Percentiles rank a stretch among this genome's conserved stretches.
phyloP scores from a whole-genome alignment of 2,329 filamentous ascomycete genomes.

The Monilinia laxa region DNA sequence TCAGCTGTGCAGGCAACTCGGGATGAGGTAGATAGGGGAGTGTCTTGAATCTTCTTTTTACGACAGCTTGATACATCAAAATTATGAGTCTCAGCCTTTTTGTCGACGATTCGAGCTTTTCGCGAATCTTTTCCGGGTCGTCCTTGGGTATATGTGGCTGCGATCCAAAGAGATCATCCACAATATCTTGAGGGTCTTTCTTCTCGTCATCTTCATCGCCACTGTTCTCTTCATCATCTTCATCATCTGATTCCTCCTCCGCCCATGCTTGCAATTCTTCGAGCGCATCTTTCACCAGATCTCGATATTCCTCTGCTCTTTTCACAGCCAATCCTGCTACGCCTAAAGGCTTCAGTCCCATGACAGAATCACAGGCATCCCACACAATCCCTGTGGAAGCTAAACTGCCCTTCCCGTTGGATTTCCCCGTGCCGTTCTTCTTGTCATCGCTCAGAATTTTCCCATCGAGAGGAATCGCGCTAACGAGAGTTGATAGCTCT shows the following conservation, averaged over 20 bases:
- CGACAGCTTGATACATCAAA: constrained; percentile 66
- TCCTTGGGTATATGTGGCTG: constrained; percentile 60
- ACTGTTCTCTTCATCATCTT: constrained; percentile 55
- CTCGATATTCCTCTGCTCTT: constrained; percentile 72
- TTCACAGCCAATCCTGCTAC: constrained; percentile 68
- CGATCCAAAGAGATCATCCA: constrained; percentile 68
- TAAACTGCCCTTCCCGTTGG: constrained; percentile 52
- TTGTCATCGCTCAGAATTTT: constrained; percentile 50
- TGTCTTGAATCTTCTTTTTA: constrained; percentile 67
- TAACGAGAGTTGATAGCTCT: constrained; percentile 61
- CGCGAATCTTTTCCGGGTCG: constrained; percentile 63
- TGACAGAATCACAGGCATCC: constrained; percentile 75
- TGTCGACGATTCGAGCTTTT: constrained; percentile 62
- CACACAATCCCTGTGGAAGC: constrained; percentile 75
- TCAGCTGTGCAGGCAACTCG: constrained; percentile 41
- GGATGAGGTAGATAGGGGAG: constrained; percentile 47
- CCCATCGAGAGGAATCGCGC: constrained; percentile 59
- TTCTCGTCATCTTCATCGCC: constrained; percentile 46
- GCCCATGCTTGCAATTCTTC: constrained; percentile 87
- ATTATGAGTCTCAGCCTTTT: constrained; percentile 66
- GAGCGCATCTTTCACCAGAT: constrained; percentile 76
- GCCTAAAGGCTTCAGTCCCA: constrained; percentile 62
- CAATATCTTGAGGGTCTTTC: constrained; percentile 52
- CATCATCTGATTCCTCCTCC: constrained; percentile 65
- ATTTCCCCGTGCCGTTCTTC: constrained; percentile 45